Conservation (phyloP, 306 rosid species). For the Chamaecrista fasciculata region DNA sequence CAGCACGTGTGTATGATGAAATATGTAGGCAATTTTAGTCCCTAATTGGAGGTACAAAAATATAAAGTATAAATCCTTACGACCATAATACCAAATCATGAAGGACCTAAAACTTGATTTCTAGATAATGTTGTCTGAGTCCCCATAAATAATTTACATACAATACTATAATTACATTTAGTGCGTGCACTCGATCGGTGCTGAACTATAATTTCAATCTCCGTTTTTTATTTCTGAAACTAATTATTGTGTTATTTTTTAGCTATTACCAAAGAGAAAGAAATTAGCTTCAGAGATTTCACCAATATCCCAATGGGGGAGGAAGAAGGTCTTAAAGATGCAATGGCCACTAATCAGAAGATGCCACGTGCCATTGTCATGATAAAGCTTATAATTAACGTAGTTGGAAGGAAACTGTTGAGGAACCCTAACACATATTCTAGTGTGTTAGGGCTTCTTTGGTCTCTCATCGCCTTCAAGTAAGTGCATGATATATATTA, state of each 20-base stretch:
- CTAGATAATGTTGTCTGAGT: conserved; percentile 19
- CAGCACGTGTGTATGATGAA: conserved; percentile 48
- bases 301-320: conserved; percentile 19
- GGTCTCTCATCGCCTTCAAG: conserved; percentile 89
- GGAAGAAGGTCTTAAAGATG: conserved; percentile 23
- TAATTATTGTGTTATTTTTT: not conserved
- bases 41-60: conserved; percentile 35
- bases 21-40: conserved; percentile 18
- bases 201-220: not conserved
- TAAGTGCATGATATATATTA: conserved; percentile 19
- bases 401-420: conserved; percentile 82
- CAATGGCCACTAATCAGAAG: conserved; percentile 35
- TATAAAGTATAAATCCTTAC: not conserved
- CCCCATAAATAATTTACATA: conserved; percentile 3
- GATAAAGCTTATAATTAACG: conserved; percentile 85
- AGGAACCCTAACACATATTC: conserved; percentile 92
- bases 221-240: not conserved
- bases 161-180: conserved; percentile 11
- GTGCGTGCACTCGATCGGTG: conserved; percentile 11
- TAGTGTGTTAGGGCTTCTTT: conserved; percentile 77
- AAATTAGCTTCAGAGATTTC: conserved; percentile 48
- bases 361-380: conserved; percentile 85
- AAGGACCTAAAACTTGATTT: conserved; percentile 6
- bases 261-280: conserved; percentile 42
- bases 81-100: conserved; percentile 29